phyloP scores from a whole-genome alignment of 2,329 filamentous ascomycete genomes.

The Diaporthe vaccinii region DNA sequence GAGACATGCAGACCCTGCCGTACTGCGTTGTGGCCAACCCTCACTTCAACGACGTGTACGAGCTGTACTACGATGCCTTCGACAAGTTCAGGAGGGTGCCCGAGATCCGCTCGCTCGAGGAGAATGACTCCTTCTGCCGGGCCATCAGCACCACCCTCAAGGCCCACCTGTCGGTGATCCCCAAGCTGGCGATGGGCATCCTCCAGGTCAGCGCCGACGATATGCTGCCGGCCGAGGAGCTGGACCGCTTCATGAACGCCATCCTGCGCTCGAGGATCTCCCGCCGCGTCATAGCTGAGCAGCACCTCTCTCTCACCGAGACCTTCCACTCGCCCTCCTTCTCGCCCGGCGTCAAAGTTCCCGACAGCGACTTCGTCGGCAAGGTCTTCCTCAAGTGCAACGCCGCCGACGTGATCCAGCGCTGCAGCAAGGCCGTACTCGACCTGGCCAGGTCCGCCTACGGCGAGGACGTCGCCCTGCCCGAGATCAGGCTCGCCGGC shows the following conservation, averaged over 20 bases:
- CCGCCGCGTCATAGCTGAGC: constrained; percentile 95
- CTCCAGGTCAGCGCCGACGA: constrained; percentile 81
- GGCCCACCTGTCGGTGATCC: constrained; percentile 93
- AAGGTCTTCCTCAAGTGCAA: constrained; percentile 96
- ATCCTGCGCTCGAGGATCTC: constrained; percentile 93
- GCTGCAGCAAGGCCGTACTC: constrained; percentile 82
- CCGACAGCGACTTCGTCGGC: constrained; percentile 87
- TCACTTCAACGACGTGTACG: constrained; percentile 94
- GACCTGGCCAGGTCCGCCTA: constrained; percentile 82
- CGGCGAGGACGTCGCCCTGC: constrained; percentile 77
- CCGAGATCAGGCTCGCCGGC: constrained; percentile 85
- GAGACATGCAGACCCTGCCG: constrained; percentile 96
- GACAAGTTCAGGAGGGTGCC: constrained; percentile 87
- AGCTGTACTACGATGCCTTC: constrained; percentile 97
- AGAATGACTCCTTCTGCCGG: constrained; percentile 90
- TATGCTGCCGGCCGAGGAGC: constrained; percentile 82
- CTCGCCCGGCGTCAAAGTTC: constrained; percentile 79
- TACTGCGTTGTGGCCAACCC: constrained; percentile 97
- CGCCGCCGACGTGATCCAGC: constrained; percentile 88
- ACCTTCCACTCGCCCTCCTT: constrained; percentile 94
- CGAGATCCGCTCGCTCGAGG: constrained; percentile 86
- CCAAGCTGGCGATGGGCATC: constrained; percentile 93
- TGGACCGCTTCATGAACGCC: constrained; percentile 96
- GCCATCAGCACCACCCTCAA: constrained; percentile 83
- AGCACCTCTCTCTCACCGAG: constrained; percentile 94